Evolutionary conservation across 1,139 yeast genomes (phyloP), one percentile per base, ranked within the genome.

Genomic region (Tardiomyces depauwii): DNA sequence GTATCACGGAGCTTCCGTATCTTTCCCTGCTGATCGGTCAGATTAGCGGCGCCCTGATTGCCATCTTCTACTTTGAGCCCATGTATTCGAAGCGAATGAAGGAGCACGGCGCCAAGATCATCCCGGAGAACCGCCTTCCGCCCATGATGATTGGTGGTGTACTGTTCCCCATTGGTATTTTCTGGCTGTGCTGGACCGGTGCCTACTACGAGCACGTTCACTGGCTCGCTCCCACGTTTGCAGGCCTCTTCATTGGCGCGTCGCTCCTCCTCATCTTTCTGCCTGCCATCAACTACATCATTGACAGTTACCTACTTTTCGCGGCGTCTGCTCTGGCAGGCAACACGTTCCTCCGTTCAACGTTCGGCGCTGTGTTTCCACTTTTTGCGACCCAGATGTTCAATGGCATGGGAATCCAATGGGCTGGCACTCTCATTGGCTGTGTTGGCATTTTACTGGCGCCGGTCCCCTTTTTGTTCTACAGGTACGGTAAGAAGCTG

Each of bases 251-350:
- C 54, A 74, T 82, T 44, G 96, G 95, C 11, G 75, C 73, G 55
- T 95, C 95, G 25, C 68, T 86, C 53, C 69, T 86, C 57, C 71
- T 82, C 45, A 80, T 87, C 51, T 86, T 87, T 72, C 71, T 83
- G 55, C 82, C 95, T 12, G 76, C 87, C 49, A 67, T 87, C 58
- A 84, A 81, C 61, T 87, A 87, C 63, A 75, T 87, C 56, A 80
- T 87, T 57, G 96, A 88, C 62, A 71, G 84, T 39, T 88, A 87
- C 61, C 70, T 85, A 52, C 62, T 79, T 49, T 79, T 81, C 58
- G 94, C 96, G 2, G 95, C 95, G 5, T 82, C 94, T 23, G 96
- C 96, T 1, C 71, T 88, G 54, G 95, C 96, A 4, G 96, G 83
- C 13, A 86, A 86, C 61, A 80, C 95, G 0, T 79, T 88, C 59